A percentile compares a stretch with the other conserved stretches of the same genome.
phyloP scores from a whole-genome alignment of 805 yeast species.

The Candida ascalaphidarum region DNA sequence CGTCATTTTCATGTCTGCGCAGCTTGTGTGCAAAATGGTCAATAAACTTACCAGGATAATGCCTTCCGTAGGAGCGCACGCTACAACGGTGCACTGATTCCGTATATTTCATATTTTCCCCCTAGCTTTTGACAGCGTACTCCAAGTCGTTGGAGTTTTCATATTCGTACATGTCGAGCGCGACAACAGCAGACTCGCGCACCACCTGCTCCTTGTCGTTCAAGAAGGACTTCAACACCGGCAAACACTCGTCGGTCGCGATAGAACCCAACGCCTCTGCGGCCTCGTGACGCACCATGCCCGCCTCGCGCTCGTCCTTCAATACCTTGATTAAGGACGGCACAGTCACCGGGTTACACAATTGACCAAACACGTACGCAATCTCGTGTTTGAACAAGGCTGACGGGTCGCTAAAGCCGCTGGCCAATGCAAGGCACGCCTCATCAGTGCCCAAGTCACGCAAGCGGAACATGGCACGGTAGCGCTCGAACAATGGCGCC shows the following conservation, averaged over 20 bases:
- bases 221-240: conserved; percentile 72
- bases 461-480: conserved; percentile 96
- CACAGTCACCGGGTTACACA: conserved; percentile 87
- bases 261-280: conserved; percentile 98
- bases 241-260: conserved; percentile 92
- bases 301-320: conserved; percentile 73
- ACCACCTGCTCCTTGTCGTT: conserved; percentile 84
- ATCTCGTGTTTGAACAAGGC: conserved; percentile 97
- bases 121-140: conserved; percentile 60
- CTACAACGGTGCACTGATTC: too few relatives aligned
- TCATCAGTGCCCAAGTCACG: conserved; percentile 92
- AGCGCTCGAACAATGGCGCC: conserved; percentile 82
- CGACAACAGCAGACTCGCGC: conserved; percentile 94
- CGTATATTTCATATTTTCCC: too few relatives aligned
- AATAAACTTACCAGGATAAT: background rate
- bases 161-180: conserved; percentile 95
- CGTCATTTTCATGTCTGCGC: background rate
- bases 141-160: conserved; percentile 80
- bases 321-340: conserved; percentile 81
- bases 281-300: conserved; percentile 99
- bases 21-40: background rate
- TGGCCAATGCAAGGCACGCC: conserved; percentile 85
- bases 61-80: too few relatives aligned
- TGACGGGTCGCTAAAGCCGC: conserved; percentile 83
- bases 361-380: conserved; percentile 96